Evolutionary conservation across 345 rosid species (phyloP).

Genomic region (Pistacia atlantica): DNA sequence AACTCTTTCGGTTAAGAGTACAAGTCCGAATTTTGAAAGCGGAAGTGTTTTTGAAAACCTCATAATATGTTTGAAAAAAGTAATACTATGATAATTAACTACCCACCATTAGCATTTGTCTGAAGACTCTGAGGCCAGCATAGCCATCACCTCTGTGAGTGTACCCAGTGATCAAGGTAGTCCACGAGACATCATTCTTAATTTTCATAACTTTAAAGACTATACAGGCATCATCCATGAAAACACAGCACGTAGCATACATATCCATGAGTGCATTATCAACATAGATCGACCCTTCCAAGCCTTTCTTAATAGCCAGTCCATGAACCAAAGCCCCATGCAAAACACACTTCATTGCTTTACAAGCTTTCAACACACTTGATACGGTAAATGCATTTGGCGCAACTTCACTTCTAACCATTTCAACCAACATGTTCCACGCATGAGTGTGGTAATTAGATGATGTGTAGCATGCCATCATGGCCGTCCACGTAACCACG

Average conservation of each 20-base stretch:
- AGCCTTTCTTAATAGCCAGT: slow-evolving; percentile 58
- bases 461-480: slow-evolving; percentile 64
- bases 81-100: neutral
- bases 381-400: slow-evolving; percentile 76
- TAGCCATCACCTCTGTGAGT: slow-evolving; percentile 74
- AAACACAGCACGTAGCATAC: slow-evolving; percentile 63
- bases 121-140: slow-evolving; percentile 60
- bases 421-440: slow-evolving; percentile 65
- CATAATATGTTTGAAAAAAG: neutral
- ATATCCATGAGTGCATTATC: slow-evolving; percentile 73
- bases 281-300: slow-evolving; percentile 62
- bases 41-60: neutral
- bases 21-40: too few relatives aligned
- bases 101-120: slow-evolving; percentile 69
- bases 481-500: slow-evolving; percentile 71
- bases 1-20: too few relatives aligned
- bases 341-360: slow-evolving; percentile 51
- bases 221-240: slow-evolving; percentile 63
- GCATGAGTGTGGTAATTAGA: slow-evolving; percentile 41
- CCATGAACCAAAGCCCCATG: slow-evolving; percentile 71
- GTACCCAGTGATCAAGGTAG: slow-evolving; percentile 76
- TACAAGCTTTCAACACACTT: slow-evolving; percentile 73
- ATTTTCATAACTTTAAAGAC: slow-evolving; percentile 51
- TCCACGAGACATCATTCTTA: slow-evolving; percentile 80
- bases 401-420: slow-evolving; percentile 42